Percentiles rank a stretch among this genome's conserved stretches.
These are phyloP conservation scores for Solanum rostratum DNA, from an alignment of 257 asterid genomes.

Conservation along the genomic window DNA sequence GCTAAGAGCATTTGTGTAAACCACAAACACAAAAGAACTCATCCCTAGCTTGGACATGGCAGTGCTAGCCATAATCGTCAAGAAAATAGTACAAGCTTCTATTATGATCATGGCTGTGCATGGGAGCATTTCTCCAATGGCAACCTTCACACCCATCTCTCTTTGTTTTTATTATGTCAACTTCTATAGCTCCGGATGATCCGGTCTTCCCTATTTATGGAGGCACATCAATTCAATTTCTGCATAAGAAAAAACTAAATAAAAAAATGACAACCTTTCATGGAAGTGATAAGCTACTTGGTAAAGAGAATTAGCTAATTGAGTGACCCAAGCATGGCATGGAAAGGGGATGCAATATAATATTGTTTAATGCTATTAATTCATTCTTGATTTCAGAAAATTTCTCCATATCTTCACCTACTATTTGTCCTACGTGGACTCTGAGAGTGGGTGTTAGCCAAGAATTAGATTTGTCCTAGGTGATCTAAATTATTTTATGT, in stretches of 20 bases:
- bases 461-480: neutral
- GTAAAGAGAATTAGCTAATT: conserved; percentile 50
- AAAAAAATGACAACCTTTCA: conserved; percentile 37
- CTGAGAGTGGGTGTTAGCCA: neutral
- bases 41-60: conserved; percentile 53
- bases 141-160: conserved; percentile 17
- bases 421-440: neutral
- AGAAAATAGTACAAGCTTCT: conserved; percentile 46
- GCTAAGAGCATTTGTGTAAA: conserved; percentile 57
- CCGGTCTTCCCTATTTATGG: neutral
- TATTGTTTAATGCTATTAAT: neutral
- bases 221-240: conserved; percentile 1
- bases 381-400: neutral
- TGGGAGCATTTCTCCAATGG: conserved; percentile 28
- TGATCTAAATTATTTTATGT: neutral
- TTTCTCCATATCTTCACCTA: neutral
- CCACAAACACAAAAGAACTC: conserved; percentile 73
- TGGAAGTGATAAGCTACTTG: conserved; percentile 48
- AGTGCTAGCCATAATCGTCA: conserved; percentile 59
- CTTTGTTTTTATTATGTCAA: neutral
- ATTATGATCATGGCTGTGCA: conserved; percentile 45
- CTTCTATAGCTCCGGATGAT: neutral
- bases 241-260: neutral
- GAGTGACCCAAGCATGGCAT: conserved; percentile 36
- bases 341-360: neutral